These are phyloP conservation scores for Cucumis hystrix DNA, from an alignment of 306 rosid genomes.

Conservation along the genomic window DNA sequence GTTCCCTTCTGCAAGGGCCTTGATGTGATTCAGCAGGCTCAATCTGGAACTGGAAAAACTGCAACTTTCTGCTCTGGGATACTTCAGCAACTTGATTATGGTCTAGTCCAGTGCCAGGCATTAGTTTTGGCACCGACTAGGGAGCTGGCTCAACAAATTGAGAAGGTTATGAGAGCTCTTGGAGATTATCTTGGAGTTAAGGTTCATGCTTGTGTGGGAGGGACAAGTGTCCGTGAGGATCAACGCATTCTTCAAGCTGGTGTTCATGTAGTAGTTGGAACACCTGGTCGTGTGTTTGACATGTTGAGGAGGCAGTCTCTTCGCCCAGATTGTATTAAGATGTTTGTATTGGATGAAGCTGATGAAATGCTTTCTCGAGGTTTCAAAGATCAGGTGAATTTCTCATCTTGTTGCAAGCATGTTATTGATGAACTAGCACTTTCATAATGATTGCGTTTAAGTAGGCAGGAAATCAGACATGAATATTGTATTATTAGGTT, in stretches of 20 bases:
- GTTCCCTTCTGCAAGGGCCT: conserved; percentile 97
- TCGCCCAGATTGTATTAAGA: conserved; percentile 65
- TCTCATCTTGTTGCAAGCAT: neutral
- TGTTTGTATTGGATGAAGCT: conserved; percentile 96
- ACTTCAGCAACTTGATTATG: conserved; percentile 92
- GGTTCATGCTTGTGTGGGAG: conserved; percentile 97
- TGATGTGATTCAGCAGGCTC: conserved; percentile 97
- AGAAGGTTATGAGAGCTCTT: conserved; percentile 96
- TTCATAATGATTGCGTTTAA: neutral
- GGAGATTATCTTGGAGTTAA: conserved; percentile 99
- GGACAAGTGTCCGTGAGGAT: conserved; percentile 93
- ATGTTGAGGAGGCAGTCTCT: conserved; percentile 95
- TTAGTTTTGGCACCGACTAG: conserved; percentile 93
- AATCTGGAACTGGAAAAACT: conserved; percentile 95
- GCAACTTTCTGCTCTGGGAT: conserved; percentile 96
- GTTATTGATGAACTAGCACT: neutral
- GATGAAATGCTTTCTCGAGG: conserved; percentile 99
- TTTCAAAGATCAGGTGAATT: conserved; percentile 86
- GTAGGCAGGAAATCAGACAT: neutral
- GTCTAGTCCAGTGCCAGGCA: conserved; percentile 83
- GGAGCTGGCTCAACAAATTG: conserved; percentile 95
- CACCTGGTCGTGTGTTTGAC: conserved; percentile 96
- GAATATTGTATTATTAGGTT: neutral
- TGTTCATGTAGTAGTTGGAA: conserved; percentile 89
- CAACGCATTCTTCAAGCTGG: conserved; percentile 98